Percentiles rank a stretch among this genome's conserved stretches.
Conservation (phyloP, 495 filamentous ascomycete genomes). For the Penicillium diatomitis region DNA sequence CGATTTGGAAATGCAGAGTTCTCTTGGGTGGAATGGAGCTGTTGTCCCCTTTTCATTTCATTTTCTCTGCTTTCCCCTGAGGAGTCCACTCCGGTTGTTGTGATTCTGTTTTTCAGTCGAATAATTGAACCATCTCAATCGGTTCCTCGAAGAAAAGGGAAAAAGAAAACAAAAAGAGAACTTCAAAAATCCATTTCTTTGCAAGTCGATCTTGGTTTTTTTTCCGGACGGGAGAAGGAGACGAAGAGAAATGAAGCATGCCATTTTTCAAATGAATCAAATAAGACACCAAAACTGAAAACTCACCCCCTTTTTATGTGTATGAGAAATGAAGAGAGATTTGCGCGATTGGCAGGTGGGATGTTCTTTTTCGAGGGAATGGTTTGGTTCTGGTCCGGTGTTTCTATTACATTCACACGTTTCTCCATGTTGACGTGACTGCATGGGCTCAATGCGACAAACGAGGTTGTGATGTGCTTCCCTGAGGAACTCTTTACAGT, state of each 20-base stretch:
- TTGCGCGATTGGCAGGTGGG: conserved; percentile 21
- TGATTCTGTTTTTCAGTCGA: background rate
- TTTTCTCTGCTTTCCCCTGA: background rate
- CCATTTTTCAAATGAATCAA: conserved; percentile 9
- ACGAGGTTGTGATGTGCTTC: conserved; percentile 26
- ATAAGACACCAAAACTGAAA: background rate
- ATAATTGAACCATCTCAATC: background rate
- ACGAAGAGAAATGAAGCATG: conserved; percentile 20
- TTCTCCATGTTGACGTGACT: conserved; percentile 16
- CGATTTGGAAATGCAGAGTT: conserved; percentile 6
- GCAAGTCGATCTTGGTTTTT: conserved; percentile 14
- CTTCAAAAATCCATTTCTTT: background rate
- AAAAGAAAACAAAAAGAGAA: background rate
- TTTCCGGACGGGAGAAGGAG: conserved; percentile 22
- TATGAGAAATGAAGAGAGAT: conserved; percentile 26
- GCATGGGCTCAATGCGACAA: conserved; percentile 28
- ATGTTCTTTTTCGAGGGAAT: conserved; percentile 15
- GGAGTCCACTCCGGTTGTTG: background rate
- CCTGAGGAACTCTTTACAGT: too few relatives aligned
- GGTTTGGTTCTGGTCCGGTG: conserved; percentile 24
- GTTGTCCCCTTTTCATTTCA: background rate
- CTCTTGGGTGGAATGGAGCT: conserved; percentile 17
- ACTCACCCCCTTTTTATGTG: conserved; percentile 11
- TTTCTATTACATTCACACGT: conserved; percentile 25
- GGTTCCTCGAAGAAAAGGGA: background rate